Conservation (phyloP, 257 asterid genomes). For the Plantago major region DNA sequence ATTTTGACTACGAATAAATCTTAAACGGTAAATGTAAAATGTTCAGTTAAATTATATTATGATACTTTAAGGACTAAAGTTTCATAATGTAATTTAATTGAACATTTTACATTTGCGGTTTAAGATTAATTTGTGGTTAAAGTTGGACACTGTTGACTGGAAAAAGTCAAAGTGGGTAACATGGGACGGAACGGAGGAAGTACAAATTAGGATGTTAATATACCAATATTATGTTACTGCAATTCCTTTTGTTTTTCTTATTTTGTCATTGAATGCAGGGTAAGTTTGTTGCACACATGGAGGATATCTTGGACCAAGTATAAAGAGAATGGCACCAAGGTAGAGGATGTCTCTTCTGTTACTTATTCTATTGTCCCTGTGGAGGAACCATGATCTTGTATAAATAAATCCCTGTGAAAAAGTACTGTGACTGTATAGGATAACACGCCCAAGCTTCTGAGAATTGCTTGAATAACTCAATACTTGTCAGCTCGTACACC, state of each 20-base stretch:
- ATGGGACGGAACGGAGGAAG: too few species aligned
- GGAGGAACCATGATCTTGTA: conserved; percentile 35
- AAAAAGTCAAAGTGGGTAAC: too few species aligned
- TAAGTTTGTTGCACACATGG: conserved; percentile 66
- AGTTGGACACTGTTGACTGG: too few species aligned
- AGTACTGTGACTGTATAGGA: conserved; percentile 5
- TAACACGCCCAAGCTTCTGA: background rate
- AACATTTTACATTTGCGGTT: too few species aligned
- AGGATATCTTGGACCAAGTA: conserved; percentile 66
- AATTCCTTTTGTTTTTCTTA: conserved; percentile 4
- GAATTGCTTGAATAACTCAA: conserved; percentile 6
- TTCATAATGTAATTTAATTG: too few species aligned
- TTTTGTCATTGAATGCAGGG: conserved; percentile 38
- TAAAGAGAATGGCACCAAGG: conserved; percentile 38
- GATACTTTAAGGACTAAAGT: too few species aligned
- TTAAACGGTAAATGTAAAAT: too few species aligned
- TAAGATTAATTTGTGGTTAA: too few species aligned
- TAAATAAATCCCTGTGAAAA: background rate
- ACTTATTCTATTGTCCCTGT: conserved; percentile 49
- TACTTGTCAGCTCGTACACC: conserved; percentile 8
- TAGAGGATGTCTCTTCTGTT: conserved; percentile 34
- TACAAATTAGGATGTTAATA: background rate
- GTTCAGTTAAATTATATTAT: too few species aligned
- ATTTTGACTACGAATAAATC: too few species aligned
- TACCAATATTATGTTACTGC: background rate